Base-by-base conservation (phyloP, 2,329 filamentous ascomycete species). In the Seiridium unicorne region DNA sequence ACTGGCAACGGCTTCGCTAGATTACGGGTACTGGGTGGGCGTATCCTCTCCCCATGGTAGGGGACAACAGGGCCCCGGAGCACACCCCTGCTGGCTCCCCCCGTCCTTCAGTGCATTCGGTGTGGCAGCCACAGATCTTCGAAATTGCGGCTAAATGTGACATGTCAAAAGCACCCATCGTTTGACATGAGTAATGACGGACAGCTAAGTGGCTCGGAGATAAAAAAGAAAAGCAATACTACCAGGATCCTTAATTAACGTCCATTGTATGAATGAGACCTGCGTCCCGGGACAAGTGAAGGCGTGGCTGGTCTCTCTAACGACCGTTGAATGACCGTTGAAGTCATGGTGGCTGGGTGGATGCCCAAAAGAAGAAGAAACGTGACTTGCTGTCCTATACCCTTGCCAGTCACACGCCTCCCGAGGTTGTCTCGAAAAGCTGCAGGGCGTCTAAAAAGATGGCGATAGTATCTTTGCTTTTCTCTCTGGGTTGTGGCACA, bases 51-150 rank as follows among this genome's bases (percentile, higher is more conserved):
- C 18, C 18, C 18, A 26, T 26, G 18, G 18, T 26, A 26, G 18
- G 18, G 18, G 38, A 42, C 38, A 42, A 7, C 38, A 42, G 13
- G 38, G 38, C 38, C 38, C 38, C 38, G 2, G 18, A 26, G 18
- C 18, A 26, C 18, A 26, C 18, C 18, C 18, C 18, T 26, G 18
- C 18, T 26, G 18, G 18, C 18, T 26, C 18, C 18, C 18, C 18
- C 38, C 13, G 38, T 13, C 38, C 7, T 42, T 8, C 38, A 42
- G 38, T 42, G 10, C 31, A 6, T 42, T 13, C 38, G 46, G 46
- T 48, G 34, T 53, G 49, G 34, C 49, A 55, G 51, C 51, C 51
- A 55, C 51, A 55, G 51, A 32, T 55, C 13, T 55, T 42, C 11
- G 7, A 13, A 18, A n/a, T 36, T 31, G 35, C 31, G 49, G 31